Percentiles rank a stretch among this genome's conserved stretches.
phyloP scores from a whole-genome alignment of 2,329 filamentous ascomycete species.

The Coleophoma eucalyptorum region DNA sequence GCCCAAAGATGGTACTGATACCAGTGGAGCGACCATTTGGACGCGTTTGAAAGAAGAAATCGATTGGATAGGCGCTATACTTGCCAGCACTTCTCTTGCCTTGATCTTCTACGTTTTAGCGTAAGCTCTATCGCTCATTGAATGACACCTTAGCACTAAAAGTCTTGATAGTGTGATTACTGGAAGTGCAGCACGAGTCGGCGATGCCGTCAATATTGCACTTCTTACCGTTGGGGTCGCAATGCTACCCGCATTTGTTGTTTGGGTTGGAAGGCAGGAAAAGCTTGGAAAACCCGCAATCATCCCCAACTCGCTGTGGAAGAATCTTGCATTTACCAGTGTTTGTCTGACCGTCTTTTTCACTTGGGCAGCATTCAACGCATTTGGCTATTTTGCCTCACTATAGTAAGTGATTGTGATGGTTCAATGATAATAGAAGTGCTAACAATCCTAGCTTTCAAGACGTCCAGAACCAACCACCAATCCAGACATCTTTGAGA shows the following conservation, averaged over 20 bases:
- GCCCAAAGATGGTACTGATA: background rate
- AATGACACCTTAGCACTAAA: no score
- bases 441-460: constrained; percentile 7
- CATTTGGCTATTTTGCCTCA: constrained; percentile 4
- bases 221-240: constrained; percentile 21
- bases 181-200: constrained; percentile 1
- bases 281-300: constrained; percentile 19
- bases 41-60: background rate
- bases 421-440: background rate
- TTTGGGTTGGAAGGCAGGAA: constrained; percentile 23
- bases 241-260: constrained; percentile 20
- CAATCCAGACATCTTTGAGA: constrained; percentile 26
- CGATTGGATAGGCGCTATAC: background rate
- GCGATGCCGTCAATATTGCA: constrained; percentile 18
- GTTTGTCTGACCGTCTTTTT: constrained; percentile 29
- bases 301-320: constrained; percentile 31
- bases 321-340: constrained; percentile 22
- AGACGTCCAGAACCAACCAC: constrained; percentile 9
- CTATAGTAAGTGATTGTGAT: constrained; percentile 1
- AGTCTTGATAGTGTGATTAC: constrained; percentile 1
- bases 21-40: background rate
- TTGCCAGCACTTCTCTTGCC: background rate
- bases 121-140: background rate
- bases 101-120: background rate
- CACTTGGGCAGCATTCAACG: constrained; percentile 20